Evolutionary conservation across 2,329 filamentous ascomycete genomes (phyloP).

Genomic region (Ophiostoma triangulosporum): DNA sequence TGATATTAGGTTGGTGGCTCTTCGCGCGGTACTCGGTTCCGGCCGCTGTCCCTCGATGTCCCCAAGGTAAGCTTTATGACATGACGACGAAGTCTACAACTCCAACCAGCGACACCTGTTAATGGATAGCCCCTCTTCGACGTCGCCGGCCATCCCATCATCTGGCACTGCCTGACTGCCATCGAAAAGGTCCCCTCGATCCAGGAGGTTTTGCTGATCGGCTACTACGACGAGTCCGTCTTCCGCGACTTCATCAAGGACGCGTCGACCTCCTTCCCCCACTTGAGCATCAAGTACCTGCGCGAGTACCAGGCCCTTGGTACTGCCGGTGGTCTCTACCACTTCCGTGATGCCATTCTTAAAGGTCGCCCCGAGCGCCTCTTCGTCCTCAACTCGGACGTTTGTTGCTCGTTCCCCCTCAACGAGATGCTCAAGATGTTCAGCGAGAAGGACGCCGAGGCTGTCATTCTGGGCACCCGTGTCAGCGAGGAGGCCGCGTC

Average conservation of each 20-base stretch:
- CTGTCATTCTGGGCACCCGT: constrained; percentile 85
- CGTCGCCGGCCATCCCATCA: constrained; percentile 94
- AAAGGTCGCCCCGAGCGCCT: constrained; percentile 90
- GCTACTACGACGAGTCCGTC: constrained; percentile 95
- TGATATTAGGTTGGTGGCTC: constrained; percentile 70
- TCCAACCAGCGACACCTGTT: background rate
- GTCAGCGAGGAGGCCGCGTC: constrained; percentile 81
- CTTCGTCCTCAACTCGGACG: constrained; percentile 95
- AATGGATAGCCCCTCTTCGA: constrained; percentile 75
- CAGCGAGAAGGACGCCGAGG: constrained; percentile 89
- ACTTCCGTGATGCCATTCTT: constrained; percentile 97
- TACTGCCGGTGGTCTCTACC: constrained; percentile 92
- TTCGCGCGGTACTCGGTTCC: constrained; percentile 87
- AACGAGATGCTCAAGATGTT: constrained; percentile 92
- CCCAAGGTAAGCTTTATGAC: constrained; percentile 57
- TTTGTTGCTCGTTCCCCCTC: constrained; percentile 96
- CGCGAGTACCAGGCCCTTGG: constrained; percentile 95
- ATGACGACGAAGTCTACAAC: background rate
- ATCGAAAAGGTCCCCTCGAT: constrained; percentile 81
- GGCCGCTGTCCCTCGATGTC: constrained; percentile 86
- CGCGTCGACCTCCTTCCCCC: constrained; percentile 68
- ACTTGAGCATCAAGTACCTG: constrained; percentile 85
- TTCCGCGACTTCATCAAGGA: constrained; percentile 98
- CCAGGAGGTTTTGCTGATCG: constrained; percentile 93
- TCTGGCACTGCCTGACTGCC: constrained; percentile 92